phyloP scores from a whole-genome alignment of 371 early-diverging fungal genomes.

The Lichtheimia corymbifera region DNA sequence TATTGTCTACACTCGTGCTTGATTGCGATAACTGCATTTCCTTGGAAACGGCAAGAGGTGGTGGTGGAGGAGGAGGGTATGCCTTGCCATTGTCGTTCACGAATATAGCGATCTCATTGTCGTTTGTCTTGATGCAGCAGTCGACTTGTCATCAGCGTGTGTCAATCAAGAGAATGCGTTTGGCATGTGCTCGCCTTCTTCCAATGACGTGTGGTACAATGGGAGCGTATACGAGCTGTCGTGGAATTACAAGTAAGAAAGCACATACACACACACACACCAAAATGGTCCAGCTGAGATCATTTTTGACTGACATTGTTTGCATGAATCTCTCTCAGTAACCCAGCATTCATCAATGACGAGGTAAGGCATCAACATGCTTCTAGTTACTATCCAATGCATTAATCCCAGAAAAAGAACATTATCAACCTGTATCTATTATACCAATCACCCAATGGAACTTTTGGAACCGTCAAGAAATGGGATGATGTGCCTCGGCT shows the following conservation, averaged over 20 bases:
- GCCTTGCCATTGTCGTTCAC: no score
- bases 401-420: conserved; percentile 11
- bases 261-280: no score
- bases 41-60: no score
- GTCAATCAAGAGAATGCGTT: conserved; percentile 27
- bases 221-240: conserved; percentile 37
- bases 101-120: no score
- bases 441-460: conserved; percentile 13
- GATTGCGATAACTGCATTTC: no score
- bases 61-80: no score
- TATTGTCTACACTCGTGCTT: no score
- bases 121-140: conserved; percentile 12
- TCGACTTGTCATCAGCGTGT: conserved; percentile 34
- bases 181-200: conserved; percentile 38
- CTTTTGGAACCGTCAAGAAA: conserved; percentile 12
- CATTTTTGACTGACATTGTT: no score
- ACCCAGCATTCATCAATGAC: neutral
- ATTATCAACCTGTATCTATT: conserved; percentile 33
- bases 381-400: neutral
- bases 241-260: conserved; percentile 47
- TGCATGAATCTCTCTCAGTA: neutral
- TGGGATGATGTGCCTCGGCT: conserved; percentile 25
- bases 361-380: neutral
- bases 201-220: conserved; percentile 34
- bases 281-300: no score